Base-by-base conservation (phyloP, 140 eudicot genomes). In the Senecio squalidus region DNA sequence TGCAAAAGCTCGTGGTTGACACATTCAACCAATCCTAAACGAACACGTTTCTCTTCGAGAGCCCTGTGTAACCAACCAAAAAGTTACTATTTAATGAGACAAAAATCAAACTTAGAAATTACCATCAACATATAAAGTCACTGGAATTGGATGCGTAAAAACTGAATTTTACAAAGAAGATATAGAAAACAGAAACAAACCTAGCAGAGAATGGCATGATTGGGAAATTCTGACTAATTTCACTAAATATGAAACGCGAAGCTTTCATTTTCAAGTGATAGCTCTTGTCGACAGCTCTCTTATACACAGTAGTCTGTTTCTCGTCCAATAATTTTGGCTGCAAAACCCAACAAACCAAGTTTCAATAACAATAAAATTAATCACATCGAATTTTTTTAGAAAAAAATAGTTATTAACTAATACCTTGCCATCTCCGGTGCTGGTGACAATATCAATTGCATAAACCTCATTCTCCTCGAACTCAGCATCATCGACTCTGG, bases 171-270 rank as follows among this genome's bases (percentile, higher is more conserved):
- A 30, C 8, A 41, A 14, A 4, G 2, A 41, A 17, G 27, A 14
- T 5, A 9, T 15, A 11, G 27, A 7, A 55, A 3, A 7, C 28
- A 20, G 15, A 3, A 43, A 51, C 60, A 33, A 24, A 91, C 98
- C 98, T 81, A 36, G 98, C 96, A 27, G 96, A 78, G 44, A 92
- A 92, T 18, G 96, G 96, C 98, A 92, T 92, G 61, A 92, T 92
- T 11, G 98, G 98, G 54, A 87, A 92, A 21, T 87, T 92, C 71
- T 86, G 96, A 62, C 62, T 87, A 9, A 92, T 92, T 58, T 92
- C 98, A 38, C 98, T 87, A 49, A 76, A 92, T 9, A 92, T 87
- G 62, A 84, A 92, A 69, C 98, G 78, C 3, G 98, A 92, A 2
- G 96, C 86, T 73, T 92, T 92, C 98, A 92, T 92, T 84, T 83